phyloP scores from a whole-genome alignment of 2,329 filamentous ascomycete genomes.

The Juglanconis oblonga region DNA sequence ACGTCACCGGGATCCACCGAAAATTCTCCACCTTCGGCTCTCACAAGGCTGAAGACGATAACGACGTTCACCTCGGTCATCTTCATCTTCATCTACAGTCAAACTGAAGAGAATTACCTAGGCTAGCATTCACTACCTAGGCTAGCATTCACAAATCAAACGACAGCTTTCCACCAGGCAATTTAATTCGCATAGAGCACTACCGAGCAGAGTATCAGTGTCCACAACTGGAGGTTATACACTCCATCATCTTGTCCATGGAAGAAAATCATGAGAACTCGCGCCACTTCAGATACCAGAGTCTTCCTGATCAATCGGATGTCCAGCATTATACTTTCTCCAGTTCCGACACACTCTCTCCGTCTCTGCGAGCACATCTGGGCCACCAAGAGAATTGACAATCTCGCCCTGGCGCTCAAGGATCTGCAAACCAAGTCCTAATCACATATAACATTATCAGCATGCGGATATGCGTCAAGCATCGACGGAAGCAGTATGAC shows the following conservation, averaged over 20 bases:
- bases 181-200: too few species aligned
- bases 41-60: neutral
- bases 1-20: neutral
- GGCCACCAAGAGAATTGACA: constrained; percentile 9
- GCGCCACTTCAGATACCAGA: constrained; percentile 12
- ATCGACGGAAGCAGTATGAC: neutral
- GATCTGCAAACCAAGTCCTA: constrained; percentile 15
- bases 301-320: constrained; percentile 15
- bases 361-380: constrained; percentile 9
- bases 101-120: too few species aligned
- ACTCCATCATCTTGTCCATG: too few species aligned
- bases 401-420: constrained; percentile 10
- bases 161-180: too few species aligned
- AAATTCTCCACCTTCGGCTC: neutral
- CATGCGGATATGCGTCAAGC: neutral
- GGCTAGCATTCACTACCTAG: too few species aligned
- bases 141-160: too few species aligned
- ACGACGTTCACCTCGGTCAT: too few species aligned
- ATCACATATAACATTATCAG: neutral
- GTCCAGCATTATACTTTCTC: constrained; percentile 4
- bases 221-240: too few species aligned
- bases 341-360: constrained; percentile 14
- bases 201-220: too few species aligned
- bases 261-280: too few species aligned
- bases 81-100: too few species aligned